Evolutionary conservation across 495 filamentous ascomycete species (phyloP).

Genomic region (Rhizodiscina lignyota): DNA sequence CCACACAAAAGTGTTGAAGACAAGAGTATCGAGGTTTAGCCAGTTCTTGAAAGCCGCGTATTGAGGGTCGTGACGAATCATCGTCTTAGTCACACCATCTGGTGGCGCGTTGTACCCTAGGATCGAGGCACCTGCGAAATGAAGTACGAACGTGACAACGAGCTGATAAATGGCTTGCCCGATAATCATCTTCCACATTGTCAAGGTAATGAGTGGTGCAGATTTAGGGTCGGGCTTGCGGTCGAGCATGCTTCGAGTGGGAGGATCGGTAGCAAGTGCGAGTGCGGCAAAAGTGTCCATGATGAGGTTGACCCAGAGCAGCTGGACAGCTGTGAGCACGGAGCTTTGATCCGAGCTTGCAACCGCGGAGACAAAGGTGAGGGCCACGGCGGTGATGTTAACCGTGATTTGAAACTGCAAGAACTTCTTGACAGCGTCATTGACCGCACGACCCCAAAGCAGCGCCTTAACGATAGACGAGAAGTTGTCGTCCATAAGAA

Average conservation of each 20-base stretch:
- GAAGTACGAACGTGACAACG: slow-evolving; percentile 56
- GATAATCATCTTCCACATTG: slow-evolving; percentile 92
- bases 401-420: slow-evolving; percentile 87
- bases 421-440: slow-evolving; percentile 84
- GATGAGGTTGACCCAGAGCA: slow-evolving; percentile 85
- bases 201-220: slow-evolving; percentile 56
- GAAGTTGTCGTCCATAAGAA: slow-evolving; percentile 90
- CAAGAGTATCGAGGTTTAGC: slow-evolving; percentile 47
- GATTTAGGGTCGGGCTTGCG: slow-evolving; percentile 65
- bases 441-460: slow-evolving; percentile 76
- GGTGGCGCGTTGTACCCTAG: slow-evolving; percentile 33
- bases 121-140: slow-evolving; percentile 54
- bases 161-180: slow-evolving; percentile 75
- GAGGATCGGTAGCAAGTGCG: slow-evolving; percentile 75
- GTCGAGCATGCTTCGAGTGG: slow-evolving; percentile 49
- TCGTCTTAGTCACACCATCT: slow-evolving; percentile 19
- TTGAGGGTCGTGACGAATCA: too few species aligned
- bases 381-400: slow-evolving; percentile 75
- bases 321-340: slow-evolving; percentile 69
- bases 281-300: slow-evolving; percentile 96
- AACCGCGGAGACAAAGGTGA: slow-evolving; percentile 71
- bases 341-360: slow-evolving; percentile 45
- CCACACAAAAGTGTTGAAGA: slow-evolving; percentile 90
- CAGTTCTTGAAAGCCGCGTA: too few species aligned
- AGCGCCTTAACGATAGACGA: slow-evolving; percentile 77